Evolutionary conservation across 1,139 yeast genomes (phyloP), one percentile per base, ranked within the genome.

Genomic region (Taphrina deformans): DNA sequence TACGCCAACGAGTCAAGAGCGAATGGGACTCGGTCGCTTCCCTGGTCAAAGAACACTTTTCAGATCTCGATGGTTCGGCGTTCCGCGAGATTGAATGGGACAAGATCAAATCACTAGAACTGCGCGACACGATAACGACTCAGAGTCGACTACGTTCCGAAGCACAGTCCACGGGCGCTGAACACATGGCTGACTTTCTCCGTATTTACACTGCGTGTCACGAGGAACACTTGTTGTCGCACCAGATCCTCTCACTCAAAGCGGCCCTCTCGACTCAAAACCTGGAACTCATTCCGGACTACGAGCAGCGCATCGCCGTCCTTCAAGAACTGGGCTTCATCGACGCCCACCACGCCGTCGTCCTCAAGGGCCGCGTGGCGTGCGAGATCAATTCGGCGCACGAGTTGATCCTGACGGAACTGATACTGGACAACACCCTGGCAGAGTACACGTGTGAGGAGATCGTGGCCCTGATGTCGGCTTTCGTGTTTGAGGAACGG

Each of bases 371-470:
- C 16, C 80, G 96, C 69, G 95, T 88, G 52, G 92, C 92, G 0
- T 87, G 92, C 74, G 97, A 92, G 72, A 82, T 92, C 68, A 89
- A 89, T 73, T 84, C 91, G 33, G 97, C 97, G 0, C 90, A 92
- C 85, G 98, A 92, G 75, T 80, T 93, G 67, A 86, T 90, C 3
- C 76, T 93, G 18, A 92, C 99, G 0, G 99, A 93, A 75, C 80
- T 93, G 65, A 85, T 93, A 7, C 79, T 93, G 70, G 96, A 93
- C 72, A 93, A 93, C 75, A 91, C 93, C 78, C 79, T 93, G 70
- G 97, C 95, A 33, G 96, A 90, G 67, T 92, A 89, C 73, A 96
- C 92, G 70, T 93, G 97, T 0, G 97, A 92, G 73, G 99, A 93
- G 75, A 91, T 93, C 68, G 98, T 92, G 14, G 98, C 99, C 0